Percentiles rank a stretch among this genome's conserved stretches.
Evolutionary conservation across 1,139 yeast genomes (phyloP).

Genomic region (Candida sojae): DNA sequence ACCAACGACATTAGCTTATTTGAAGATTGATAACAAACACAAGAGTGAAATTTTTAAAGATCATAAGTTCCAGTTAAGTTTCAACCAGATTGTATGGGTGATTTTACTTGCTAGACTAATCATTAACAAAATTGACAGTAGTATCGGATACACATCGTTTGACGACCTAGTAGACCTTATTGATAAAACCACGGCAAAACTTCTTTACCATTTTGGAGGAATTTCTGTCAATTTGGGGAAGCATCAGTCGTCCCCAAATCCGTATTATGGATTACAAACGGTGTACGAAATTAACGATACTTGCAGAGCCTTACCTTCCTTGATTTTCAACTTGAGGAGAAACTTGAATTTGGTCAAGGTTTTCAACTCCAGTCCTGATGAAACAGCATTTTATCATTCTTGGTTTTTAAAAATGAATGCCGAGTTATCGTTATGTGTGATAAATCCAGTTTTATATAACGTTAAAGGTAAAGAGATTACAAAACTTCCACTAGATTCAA

Average conservation of each 20-base stretch:
- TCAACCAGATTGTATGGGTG: constrained; percentile 34
- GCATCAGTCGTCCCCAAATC: constrained; percentile 19
- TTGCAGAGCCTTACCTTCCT: constrained; percentile 28
- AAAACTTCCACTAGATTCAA: constrained; percentile 21
- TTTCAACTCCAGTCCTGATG: constrained; percentile 48
- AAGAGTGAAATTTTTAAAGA: constrained; percentile 28
- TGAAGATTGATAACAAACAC: constrained; percentile 15
- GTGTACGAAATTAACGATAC: constrained; percentile 26
- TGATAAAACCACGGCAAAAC: constrained; percentile 27
- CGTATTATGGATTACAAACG: constrained; percentile 21
- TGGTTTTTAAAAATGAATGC: constrained; percentile 26
- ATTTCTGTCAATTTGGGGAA: constrained; percentile 16
- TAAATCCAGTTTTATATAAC: constrained; percentile 30
- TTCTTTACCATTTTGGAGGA: constrained; percentile 37
- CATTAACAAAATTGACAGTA: constrained; percentile 35
- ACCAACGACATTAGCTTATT: constrained; percentile 31
- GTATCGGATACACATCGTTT: constrained; percentile 36
- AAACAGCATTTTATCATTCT: constrained; percentile 40
- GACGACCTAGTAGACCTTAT: constrained; percentile 27
- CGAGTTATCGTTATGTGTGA: constrained; percentile 21
- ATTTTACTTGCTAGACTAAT: constrained; percentile 33
- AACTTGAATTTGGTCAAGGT: constrained; percentile 36
- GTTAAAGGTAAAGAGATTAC: constrained; percentile 12
- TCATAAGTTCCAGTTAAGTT: constrained; percentile 26
- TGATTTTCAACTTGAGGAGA: constrained; percentile 32